These are phyloP conservation scores for Rostrohypoxylon terebratum DNA, from an alignment of 495 filamentous ascomycete species.

Conservation along the genomic window DNA sequence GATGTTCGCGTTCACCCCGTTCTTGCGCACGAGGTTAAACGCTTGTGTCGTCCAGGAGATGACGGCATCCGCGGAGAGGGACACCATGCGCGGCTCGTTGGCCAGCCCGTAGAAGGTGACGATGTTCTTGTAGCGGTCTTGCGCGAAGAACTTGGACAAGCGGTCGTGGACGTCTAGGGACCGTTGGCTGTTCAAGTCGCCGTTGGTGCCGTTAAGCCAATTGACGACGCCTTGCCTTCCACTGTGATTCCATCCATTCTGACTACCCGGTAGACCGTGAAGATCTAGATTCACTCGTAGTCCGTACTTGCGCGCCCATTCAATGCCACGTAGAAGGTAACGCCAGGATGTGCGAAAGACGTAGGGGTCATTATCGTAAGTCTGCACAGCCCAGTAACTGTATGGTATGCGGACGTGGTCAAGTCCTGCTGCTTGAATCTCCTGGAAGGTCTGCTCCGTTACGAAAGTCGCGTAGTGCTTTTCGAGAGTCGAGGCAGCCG, in stretches of 20 bases:
- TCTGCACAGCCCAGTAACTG: slow-evolving; percentile 93
- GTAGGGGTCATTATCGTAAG: slow-evolving; percentile 89
- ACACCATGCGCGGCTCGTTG: slow-evolving; percentile 88
- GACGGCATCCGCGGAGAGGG: slow-evolving; percentile 67
- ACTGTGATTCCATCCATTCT: slow-evolving; percentile 93
- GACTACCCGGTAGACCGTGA: slow-evolving; percentile 85
- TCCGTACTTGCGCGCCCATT: slow-evolving; percentile 93
- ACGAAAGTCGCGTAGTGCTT: slow-evolving; percentile 92
- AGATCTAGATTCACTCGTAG: slow-evolving; percentile 94
- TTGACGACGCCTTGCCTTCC: slow-evolving; percentile 76
- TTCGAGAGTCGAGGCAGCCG: slow-evolving; percentile 75
- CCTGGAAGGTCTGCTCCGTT: slow-evolving; percentile 81
- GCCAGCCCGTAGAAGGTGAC: slow-evolving; percentile 86
- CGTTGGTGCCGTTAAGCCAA: slow-evolving; percentile 83
- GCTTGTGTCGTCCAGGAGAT: slow-evolving; percentile 77
- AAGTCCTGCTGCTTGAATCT: slow-evolving; percentile 88
- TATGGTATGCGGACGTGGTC: slow-evolving; percentile 97
- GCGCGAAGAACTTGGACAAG: slow-evolving; percentile 84
- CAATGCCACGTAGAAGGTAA: slow-evolving; percentile 91
- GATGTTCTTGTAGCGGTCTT: slow-evolving; percentile 85
- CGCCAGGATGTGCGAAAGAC: slow-evolving; percentile 89
- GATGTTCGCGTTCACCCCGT: slow-evolving; percentile 71
- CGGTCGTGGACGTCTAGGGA: slow-evolving; percentile 86
- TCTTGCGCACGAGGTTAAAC: slow-evolving; percentile 71
- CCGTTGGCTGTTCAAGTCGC: slow-evolving; percentile 73